These are phyloP conservation scores for Dissophora globulifera DNA, from an alignment of 192 early-diverging fungal species.

Conservation along the genomic window DNA sequence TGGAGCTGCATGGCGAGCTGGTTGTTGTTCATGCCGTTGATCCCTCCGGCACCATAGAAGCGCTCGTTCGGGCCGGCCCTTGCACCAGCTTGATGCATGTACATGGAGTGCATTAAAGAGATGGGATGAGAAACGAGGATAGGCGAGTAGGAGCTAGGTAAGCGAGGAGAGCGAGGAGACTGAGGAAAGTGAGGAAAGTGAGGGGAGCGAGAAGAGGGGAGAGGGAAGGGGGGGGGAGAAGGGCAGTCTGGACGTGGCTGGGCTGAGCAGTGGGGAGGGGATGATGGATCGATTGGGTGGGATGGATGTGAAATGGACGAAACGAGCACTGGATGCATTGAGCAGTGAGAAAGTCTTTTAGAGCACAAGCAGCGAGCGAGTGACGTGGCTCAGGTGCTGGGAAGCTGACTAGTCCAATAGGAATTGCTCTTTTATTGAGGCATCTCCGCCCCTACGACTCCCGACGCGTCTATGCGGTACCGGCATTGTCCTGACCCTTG, in stretches of 20 bases:
- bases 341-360: too few species aligned
- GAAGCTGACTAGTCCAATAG: too few species aligned
- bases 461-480: conserved; percentile 27
- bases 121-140: not conserved
- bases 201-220: not conserved
- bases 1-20: conserved; percentile 40
- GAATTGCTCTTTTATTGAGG: too few species aligned
- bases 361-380: too few species aligned
- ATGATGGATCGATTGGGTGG: not conserved
- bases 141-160: not conserved
- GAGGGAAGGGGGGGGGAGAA: not conserved
- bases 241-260: not conserved
- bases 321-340: too few species aligned
- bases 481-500: conserved; percentile 17
- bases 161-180: not conserved
- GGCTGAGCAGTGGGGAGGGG: not conserved
- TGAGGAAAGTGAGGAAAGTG: not conserved
- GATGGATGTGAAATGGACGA: not conserved
- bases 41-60: conserved; percentile 25
- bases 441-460: conserved; percentile 34
- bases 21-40: conserved; percentile 33
- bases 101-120: conserved; percentile 30
- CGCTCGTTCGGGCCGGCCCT: conserved; percentile 33
- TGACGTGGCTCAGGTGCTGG: not conserved
- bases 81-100: conserved; percentile 31